Evolutionary conservation across 2,329 filamentous ascomycete genomes (phyloP), one percentile per base, ranked within the genome.

Genomic region (Thermothelomyces thermophilus): DNA sequence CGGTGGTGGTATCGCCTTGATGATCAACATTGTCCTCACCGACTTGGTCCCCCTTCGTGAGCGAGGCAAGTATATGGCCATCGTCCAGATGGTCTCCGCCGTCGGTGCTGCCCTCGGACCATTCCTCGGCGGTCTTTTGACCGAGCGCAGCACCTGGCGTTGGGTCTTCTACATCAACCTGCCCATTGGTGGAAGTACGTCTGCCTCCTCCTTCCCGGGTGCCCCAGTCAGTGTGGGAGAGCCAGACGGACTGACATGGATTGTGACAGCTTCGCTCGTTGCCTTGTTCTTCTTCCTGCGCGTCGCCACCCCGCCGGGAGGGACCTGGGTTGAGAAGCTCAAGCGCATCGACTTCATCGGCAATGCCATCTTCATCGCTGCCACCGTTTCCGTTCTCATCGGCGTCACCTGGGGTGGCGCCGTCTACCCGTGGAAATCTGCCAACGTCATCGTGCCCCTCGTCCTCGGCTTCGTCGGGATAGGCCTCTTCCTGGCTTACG

Each of bases 391-490:
- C 1, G 19, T 61, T 11, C 53, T 64, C 0, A 10, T 56, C 5
- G 54, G 51, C 5, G 37, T 62, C 13, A 56, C 54, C 3, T 62
- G 52, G 26, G 61, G 50, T 30, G 57, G 57, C 3, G 40, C 44
- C 13, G 10, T 26, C 11, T 54, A 56, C 33, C 31, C 53, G 2
- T 62, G 58, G 58, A 26, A 26, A 9, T 53, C 51, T 0, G 53
- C 34, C 22, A 35, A 48, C 11, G 40, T 44, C n/a, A 5, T 73
- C 1, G 53, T 63, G 0, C 70, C 70, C 1, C 52, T 74, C 7
- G 31, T 72, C 3, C 28, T 63, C 3, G 68, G 68, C 3, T 55
- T 71, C 2, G 40, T 63, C 8, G 46, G 54, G 0, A 72, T 74
- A 48, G 51, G 49, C 24, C 34, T 33, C 3, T 41, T 30, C 33